These are phyloP conservation scores for Suillus discolor DNA, from an alignment of 768 basidiomycete genomes.

Conservation along the genomic window DNA sequence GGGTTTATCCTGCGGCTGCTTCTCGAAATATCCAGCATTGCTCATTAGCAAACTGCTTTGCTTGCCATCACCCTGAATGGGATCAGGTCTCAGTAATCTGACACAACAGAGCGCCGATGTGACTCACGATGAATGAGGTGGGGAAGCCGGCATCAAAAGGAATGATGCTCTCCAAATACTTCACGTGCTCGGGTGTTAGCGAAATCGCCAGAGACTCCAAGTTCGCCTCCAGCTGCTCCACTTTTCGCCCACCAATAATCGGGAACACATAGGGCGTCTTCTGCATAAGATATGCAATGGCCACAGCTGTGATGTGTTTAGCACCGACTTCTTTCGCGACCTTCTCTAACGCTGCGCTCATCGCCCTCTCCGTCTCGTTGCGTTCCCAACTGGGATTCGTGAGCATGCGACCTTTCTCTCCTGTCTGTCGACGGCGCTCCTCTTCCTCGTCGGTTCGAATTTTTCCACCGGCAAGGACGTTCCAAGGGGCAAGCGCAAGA, in stretches of 20 bases:
- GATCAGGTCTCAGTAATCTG: not conserved
- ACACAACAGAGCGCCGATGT: not conserved
- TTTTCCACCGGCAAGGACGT: not conserved
- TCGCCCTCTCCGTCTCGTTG: not conserved
- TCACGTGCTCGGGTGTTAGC: not conserved
- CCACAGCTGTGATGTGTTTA: not conserved
- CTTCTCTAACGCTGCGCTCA: not conserved
- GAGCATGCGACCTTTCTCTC: not conserved
- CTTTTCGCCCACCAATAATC: not conserved
- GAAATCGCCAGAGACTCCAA: not conserved
- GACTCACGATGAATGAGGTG: not conserved
- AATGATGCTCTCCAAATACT: not conserved
- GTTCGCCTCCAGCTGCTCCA: not conserved
- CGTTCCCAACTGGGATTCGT: not conserved
- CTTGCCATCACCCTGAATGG: not conserved
- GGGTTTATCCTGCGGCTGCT: not conserved
- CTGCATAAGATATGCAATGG: not conserved
- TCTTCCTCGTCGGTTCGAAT: not conserved
- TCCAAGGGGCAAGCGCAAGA: not conserved
- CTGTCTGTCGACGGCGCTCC: not conserved
- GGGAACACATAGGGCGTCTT: not conserved
- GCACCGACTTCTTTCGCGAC: not conserved
- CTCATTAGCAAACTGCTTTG: not conserved
- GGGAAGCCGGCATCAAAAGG: not conserved
- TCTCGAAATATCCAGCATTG: not conserved